Evolutionary conservation across 768 basidiomycete species (phyloP).

Genomic region (Peribolospora baueri): DNA sequence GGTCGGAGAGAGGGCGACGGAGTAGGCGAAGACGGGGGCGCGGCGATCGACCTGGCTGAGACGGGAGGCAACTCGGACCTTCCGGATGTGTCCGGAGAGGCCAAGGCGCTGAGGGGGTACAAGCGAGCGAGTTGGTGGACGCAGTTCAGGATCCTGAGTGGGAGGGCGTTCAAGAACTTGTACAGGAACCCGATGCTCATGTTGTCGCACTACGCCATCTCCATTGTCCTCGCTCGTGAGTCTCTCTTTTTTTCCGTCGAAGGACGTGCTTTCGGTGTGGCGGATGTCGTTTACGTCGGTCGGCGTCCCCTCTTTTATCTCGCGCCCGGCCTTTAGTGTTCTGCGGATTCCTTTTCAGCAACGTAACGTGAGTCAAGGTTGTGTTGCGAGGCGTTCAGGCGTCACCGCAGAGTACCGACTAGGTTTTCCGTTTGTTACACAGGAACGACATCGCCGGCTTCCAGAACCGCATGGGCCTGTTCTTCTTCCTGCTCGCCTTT

Average conservation of each 20-base stretch:
- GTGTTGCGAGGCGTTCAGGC: not conserved
- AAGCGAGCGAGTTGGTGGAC: constrained; percentile 62
- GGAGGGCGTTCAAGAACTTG: constrained; percentile 90
- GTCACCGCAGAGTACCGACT: not conserved
- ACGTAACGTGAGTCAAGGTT: constrained; percentile 36
- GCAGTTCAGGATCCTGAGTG: constrained; percentile 84
- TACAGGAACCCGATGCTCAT: constrained; percentile 84
- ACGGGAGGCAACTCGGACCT: constrained; percentile 37
- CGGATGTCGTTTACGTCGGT: not conserved
- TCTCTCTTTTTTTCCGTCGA: constrained; percentile 8
- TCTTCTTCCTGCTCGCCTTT: constrained; percentile 90
- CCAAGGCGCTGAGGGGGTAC: constrained; percentile 24
- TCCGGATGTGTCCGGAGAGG: constrained; percentile 32
- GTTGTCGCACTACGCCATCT: constrained; percentile 66
- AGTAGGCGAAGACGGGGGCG: constrained; percentile 15
- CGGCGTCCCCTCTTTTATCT: not conserved
- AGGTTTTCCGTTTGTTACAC: not conserved
- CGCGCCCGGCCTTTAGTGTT: constrained; percentile 30
- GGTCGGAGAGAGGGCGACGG: constrained; percentile 4
- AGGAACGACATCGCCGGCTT: constrained; percentile 87
- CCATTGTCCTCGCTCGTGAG: constrained; percentile 61
- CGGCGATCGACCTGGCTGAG: constrained; percentile 33
- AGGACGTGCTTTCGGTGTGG: not conserved
- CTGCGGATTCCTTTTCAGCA: constrained; percentile 79
- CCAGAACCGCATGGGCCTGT: constrained; percentile 78